Evolutionary conservation across 805 yeast genomes (phyloP), one percentile per base, ranked within the genome.

Genomic region (Tetrapisispora phaffii): DNA sequence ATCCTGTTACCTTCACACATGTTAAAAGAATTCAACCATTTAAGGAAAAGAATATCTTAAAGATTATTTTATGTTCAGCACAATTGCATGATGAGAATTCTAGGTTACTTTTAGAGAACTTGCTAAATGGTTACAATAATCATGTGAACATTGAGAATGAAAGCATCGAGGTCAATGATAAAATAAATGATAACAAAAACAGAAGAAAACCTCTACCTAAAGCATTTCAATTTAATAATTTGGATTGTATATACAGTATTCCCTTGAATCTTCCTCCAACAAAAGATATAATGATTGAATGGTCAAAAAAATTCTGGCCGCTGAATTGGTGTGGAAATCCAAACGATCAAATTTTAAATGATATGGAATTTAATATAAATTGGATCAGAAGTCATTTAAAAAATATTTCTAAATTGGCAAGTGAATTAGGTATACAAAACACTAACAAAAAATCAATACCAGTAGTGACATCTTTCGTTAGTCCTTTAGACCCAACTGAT

Each of bases 281-380:
- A 3, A 84, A 81, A 52, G 87, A 81, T n/a, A 61, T 77, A 15
- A 74, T 82, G 20, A 47, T 63, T 1, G 67, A 69, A 35, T 89
- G 96, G 96, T 74, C 88, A 2, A 45, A 62, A 4, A 52, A 66
- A 16, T 75, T 73, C 51, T 90, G 97, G 98, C 97, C 97, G 0
- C 66, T 86, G 44, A 72, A 86, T 34, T 93, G 97, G 97, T 80
- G 88, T 53, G 97, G 97, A 0, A 87, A 89, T 57, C 94, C 95
- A 0, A 71, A 79, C 52, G 78, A 80, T 47, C 93, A 84, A 55
- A 75, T 74, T 28, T 62, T 86, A 34, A 78, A 81, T 24, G 78
- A 76, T 7, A 69, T 79, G 20, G 54, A 54, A 2, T 67, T 80
- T 44, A 75, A 84, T 48, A 68, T 77, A 42, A 65, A 53, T 0